Percentiles rank a stretch among this genome's conserved stretches.
Conservation (phyloP, 2,329 filamentous ascomycete species). For the Paracorniculantispora psalliotae region DNA sequence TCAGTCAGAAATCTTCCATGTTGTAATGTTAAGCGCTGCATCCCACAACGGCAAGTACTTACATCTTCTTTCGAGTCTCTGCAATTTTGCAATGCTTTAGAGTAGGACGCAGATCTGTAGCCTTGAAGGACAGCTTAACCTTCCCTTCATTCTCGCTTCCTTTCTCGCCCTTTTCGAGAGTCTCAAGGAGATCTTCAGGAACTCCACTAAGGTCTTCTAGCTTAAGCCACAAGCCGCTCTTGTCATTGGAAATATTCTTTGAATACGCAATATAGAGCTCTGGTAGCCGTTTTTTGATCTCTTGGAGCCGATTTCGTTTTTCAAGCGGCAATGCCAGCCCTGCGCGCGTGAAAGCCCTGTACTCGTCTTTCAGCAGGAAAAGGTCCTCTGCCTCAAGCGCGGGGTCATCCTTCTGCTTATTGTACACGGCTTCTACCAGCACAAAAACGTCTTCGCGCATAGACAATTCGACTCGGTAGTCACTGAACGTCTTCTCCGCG, state of each 20-base stretch:
- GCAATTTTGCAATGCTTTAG: conserved; percentile 48
- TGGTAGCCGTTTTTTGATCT: conserved; percentile 69
- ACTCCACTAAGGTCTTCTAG: conserved; percentile 63
- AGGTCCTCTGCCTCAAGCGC: conserved; percentile 59
- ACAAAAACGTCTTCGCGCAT: conserved; percentile 72
- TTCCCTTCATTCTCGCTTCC: conserved; percentile 57
- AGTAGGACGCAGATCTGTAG: conserved; percentile 67
- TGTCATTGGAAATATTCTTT: conserved; percentile 71
- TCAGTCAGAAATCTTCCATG: neutral
- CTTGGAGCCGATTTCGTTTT: conserved; percentile 66
- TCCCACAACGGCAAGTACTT: no score
- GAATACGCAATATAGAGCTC: conserved; percentile 66
- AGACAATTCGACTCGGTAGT: conserved; percentile 64
- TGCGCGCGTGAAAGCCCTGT: conserved; percentile 66
- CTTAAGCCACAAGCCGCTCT: conserved; percentile 68
- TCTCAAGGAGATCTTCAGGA: conserved; percentile 57
- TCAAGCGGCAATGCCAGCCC: conserved; percentile 63
- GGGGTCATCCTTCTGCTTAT: conserved; percentile 34
- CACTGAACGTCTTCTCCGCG: conserved; percentile 65
- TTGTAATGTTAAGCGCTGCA: no score
- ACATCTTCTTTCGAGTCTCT: neutral
- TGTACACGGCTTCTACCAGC: conserved; percentile 49
- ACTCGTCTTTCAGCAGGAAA: conserved; percentile 63
- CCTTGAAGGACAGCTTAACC: conserved; percentile 67
- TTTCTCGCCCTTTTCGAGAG: conserved; percentile 58